phyloP scores from a whole-genome alignment of 345 rosid genomes.

The Firmiana major region DNA sequence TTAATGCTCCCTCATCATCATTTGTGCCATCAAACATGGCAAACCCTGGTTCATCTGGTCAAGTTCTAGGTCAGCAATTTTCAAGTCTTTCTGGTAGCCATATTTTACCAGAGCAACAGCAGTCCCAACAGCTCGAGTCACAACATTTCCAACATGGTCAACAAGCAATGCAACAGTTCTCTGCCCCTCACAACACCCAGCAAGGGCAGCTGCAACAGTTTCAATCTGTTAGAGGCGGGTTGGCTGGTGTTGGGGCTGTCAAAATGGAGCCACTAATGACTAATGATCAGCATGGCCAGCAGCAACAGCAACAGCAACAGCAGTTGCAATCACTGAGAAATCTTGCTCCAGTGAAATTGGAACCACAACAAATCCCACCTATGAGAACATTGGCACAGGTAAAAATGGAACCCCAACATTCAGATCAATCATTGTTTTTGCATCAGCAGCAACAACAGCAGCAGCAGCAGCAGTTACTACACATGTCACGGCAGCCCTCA shows the following conservation, averaged over 20 bases:
- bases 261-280: conserved; percentile 80
- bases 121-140: conserved; percentile 55
- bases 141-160: conserved; percentile 79
- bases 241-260: conserved; percentile 67
- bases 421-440: conserved; percentile 69
- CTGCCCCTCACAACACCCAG: conserved; percentile 40
- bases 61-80: conserved; percentile 78
- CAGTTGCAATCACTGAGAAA: conserved; percentile 61
- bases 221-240: conserved; percentile 56
- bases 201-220: conserved; percentile 70
- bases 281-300: conserved; percentile 61
- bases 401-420: conserved; percentile 76
- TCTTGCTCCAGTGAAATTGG: conserved; percentile 66
- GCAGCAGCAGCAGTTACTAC: conserved; percentile 69
- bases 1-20: conserved; percentile 54
- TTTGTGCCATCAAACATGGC: conserved; percentile 59
- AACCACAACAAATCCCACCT: conserved; percentile 60
- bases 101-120: conserved; percentile 65
- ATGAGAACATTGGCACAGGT: conserved; percentile 64
- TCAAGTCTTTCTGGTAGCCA: conserved; percentile 57
- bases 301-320: conserved; percentile 47
- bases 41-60: conserved; percentile 61
- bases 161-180: conserved; percentile 64
- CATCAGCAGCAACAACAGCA: conserved; percentile 81
- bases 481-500: conserved; percentile 80